Percentiles rank a stretch among this genome's conserved stretches.
These are phyloP conservation scores for Leccinellum albellum DNA, from an alignment of 768 basidiomycete species.

Conservation along the genomic window DNA sequence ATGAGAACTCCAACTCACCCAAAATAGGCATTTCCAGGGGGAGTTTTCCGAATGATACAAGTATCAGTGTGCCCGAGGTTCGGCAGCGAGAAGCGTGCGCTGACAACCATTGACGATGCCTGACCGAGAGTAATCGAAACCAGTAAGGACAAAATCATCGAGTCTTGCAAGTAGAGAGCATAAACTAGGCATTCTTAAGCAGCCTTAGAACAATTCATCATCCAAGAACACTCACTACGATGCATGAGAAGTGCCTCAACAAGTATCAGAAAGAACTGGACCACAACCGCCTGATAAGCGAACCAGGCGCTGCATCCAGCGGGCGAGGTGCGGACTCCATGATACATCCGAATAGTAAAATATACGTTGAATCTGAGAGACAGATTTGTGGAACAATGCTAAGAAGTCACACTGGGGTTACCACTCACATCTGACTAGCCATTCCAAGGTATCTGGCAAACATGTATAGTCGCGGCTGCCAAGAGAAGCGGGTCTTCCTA, in stretches of 20 bases:
- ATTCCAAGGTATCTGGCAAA: conserved; percentile 18
- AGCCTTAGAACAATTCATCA: neutral
- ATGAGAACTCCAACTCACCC: conserved; percentile 7
- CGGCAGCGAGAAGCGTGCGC: conserved; percentile 8
- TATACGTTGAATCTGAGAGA: conserved; percentile 21
- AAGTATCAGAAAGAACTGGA: conserved; percentile 10
- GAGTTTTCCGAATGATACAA: conserved; percentile 11
- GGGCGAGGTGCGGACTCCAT: conserved; percentile 2
- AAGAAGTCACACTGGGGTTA: neutral
- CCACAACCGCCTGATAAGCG: conserved; percentile 10
- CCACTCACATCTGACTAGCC: conserved; percentile 16
- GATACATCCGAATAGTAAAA: conserved; percentile 16
- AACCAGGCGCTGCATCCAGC: conserved; percentile 17
- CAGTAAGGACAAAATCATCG: conserved; percentile 6
- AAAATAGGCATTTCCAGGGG: conserved; percentile 14
- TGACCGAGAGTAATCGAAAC: conserved; percentile 8
- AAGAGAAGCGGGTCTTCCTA: conserved; percentile 7
- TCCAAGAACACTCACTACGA: conserved; percentile 6
- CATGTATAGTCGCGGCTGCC: conserved; percentile 11
- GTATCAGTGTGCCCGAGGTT: conserved; percentile 5
- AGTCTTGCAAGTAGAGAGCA: conserved; percentile 9
- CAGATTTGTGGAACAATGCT: neutral
- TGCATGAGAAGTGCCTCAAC: conserved; percentile 17
- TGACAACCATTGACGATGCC: conserved; percentile 15
- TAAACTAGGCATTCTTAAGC: conserved; percentile 11